Evolutionary conservation across 2,329 filamentous ascomycete genomes (phyloP).

Genomic region (Paraconiothyrium sp.): DNA sequence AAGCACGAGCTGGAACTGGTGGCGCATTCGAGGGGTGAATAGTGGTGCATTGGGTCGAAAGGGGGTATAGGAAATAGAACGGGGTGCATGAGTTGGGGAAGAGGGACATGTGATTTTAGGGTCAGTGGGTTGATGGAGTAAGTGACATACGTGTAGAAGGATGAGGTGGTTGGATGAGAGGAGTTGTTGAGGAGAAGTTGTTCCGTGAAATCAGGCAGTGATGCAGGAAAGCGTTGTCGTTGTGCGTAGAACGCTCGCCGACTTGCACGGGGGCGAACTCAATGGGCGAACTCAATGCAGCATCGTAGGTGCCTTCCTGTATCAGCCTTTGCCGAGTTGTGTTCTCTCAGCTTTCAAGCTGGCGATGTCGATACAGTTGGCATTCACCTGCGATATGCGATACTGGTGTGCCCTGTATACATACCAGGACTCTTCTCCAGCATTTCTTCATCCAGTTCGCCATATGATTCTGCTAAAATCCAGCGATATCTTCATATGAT

Average conservation of each 20-base stretch:
- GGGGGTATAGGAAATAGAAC: conserved; percentile 5
- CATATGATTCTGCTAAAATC: too few relatives aligned
- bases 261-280: not conserved
- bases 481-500: too few relatives aligned
- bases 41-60: conserved; percentile 10
- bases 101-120: not conserved
- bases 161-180: conserved; percentile 1
- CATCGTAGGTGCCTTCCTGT: too few relatives aligned
- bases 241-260: not conserved
- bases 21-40: not conserved
- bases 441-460: too few relatives aligned
- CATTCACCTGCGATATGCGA: too few relatives aligned
- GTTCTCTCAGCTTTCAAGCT: too few relatives aligned
- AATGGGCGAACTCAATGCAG: too few relatives aligned
- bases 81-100: conserved; percentile 3
- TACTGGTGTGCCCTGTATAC: too few relatives aligned
- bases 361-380: too few relatives aligned
- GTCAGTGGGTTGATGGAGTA: not conserved
- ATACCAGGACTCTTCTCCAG: too few relatives aligned
- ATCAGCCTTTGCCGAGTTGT: too few relatives aligned
- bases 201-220: not conserved
- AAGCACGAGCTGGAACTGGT: not conserved
- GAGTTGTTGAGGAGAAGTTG: not conserved
- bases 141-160: not conserved
- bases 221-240: not conserved